These are phyloP conservation scores for Sporothrix humicola DNA, from an alignment of 2,329 filamentous ascomycete species.

Conservation along the genomic window DNA sequence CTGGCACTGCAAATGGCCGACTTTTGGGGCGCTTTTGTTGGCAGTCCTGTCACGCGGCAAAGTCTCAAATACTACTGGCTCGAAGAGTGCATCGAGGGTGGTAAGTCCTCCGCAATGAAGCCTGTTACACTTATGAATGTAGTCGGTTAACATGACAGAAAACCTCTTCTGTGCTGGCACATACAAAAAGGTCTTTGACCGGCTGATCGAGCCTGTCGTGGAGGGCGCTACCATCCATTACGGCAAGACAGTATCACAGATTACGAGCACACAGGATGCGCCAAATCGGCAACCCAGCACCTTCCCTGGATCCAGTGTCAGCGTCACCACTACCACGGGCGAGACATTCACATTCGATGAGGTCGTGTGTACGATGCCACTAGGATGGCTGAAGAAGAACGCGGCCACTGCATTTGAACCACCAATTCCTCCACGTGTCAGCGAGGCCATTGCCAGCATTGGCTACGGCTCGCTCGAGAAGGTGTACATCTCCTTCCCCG, in stretches of 20 bases:
- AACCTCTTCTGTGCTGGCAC: constrained; percentile 66
- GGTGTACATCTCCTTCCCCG: constrained; percentile 72
- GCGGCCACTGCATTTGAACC: constrained; percentile 63
- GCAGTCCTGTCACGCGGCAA: constrained; percentile 66
- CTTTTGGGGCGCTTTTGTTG: constrained; percentile 74
- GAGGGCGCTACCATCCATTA: constrained; percentile 61
- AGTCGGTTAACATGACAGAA: constrained; percentile 48
- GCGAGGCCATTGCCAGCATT: constrained; percentile 66
- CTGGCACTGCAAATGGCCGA: constrained; percentile 61
- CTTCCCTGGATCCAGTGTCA: constrained; percentile 44
- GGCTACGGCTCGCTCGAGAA: constrained; percentile 71
- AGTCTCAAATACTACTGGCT: constrained; percentile 79
- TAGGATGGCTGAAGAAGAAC: constrained; percentile 71
- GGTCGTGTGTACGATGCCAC: constrained; percentile 69
- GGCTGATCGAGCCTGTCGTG: constrained; percentile 62
- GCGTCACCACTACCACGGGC: constrained; percentile 54
- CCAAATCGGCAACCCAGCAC: constrained; percentile 32
- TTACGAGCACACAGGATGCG: constrained; percentile 45
- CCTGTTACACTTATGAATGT: background rate
- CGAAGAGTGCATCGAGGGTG: constrained; percentile 77
- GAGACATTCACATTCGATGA: constrained; percentile 64
- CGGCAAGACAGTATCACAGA: constrained; percentile 53
- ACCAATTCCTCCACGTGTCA: constrained; percentile 61
- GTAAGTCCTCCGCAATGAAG: constrained; percentile 45
- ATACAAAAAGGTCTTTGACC: constrained; percentile 63